phyloP scores from a whole-genome alignment of 176 grass and related monocot genomes.

The Puya raimondii region DNA sequence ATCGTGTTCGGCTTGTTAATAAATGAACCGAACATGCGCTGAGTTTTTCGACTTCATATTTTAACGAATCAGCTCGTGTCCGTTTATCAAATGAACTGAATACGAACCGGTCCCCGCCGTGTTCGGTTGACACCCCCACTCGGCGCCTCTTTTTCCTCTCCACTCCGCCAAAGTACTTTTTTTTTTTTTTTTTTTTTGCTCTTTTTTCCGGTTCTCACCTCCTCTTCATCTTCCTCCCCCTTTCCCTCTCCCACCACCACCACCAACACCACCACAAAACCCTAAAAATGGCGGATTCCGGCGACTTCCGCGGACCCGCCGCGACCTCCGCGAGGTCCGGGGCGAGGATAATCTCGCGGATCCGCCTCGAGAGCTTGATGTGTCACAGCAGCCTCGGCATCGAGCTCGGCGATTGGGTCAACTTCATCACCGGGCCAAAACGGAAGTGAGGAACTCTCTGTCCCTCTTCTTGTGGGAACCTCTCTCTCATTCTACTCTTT shows the following conservation, averaged over 20 bases:
- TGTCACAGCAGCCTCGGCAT: conserved; percentile 48
- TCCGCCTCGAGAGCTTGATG: conserved; percentile 93
- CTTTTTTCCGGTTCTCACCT: neutral
- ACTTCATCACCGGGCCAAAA: conserved; percentile 97
- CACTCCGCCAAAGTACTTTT: no score
- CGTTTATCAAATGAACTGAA: no score
- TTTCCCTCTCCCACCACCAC: neutral
- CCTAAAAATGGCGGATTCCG: conserved; percentile 6
- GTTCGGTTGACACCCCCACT: no score
- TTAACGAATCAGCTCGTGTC: no score
- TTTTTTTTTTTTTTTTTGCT: no score
- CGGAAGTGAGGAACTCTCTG: conserved; percentile 43
- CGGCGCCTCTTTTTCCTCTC: no score
- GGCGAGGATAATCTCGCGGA: conserved; percentile 55
- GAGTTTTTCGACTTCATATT: no score
- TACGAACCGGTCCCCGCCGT: no score
- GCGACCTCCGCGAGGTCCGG: conserved; percentile 18
- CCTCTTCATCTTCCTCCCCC: neutral
- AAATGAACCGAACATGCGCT: no score
- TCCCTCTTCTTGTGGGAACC: neutral
- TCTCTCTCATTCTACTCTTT: neutral
- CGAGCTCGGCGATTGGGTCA: conserved; percentile 51
- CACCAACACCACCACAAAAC: no score
- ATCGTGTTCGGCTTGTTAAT: no score
- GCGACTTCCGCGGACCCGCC: neutral